Percentiles rank a stretch among this genome's conserved stretches.
phyloP scores from a whole-genome alignment of 495 filamentous ascomycete genomes.

The Neurospora tetraspora region DNA sequence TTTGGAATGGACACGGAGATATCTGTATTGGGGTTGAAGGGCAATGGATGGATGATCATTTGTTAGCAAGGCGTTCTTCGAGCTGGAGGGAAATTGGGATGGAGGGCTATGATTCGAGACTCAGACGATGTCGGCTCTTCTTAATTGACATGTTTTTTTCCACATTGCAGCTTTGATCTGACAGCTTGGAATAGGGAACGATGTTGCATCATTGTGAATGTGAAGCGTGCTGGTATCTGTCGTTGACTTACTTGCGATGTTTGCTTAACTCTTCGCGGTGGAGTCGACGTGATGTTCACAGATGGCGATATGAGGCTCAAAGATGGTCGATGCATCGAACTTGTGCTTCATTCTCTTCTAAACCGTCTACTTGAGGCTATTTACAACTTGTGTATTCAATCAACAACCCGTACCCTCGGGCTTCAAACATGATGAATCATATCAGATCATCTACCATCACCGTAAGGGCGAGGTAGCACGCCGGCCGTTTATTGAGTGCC shows the following conservation, averaged over 20 bases:
- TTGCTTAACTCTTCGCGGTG: fast-evolving
- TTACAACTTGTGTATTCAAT: background rate
- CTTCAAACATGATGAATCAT: background rate
- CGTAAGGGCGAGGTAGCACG: background rate
- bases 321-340: background rate
- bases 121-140: constrained; percentile 39
- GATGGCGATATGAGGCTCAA: background rate
- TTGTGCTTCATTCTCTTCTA: background rate
- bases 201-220: constrained; percentile 20
- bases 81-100: background rate
- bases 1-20: too few species aligned
- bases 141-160: constrained; percentile 15
- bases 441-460: background rate
- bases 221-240: background rate
- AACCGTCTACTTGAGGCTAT: background rate
- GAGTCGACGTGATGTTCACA: background rate
- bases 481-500: background rate
- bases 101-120: background rate
- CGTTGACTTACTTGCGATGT: background rate
- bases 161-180: constrained; percentile 4
- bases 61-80: background rate
- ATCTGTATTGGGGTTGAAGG: background rate
- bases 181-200: constrained; percentile 27
- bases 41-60: background rate
- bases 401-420: background rate